Evolutionary conservation across 345 rosid species (phyloP).

Genomic region (Euphorbia peplus): DNA sequence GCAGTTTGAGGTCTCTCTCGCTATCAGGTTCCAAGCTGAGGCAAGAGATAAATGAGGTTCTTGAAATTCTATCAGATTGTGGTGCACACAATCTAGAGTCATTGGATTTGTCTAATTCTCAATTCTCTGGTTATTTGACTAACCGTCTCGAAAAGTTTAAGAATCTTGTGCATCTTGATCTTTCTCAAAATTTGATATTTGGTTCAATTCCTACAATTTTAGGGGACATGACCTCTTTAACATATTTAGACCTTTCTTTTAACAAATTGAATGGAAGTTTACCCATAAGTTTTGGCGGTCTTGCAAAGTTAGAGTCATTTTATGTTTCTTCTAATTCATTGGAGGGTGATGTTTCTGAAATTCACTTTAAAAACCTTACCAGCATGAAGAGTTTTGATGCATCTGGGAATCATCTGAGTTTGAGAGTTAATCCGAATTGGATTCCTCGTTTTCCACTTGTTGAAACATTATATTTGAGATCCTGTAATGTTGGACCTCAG

Average conservation of each 20-base stretch:
- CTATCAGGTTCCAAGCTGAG: neutral
- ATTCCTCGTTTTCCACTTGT: constrained; percentile 1
- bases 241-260: too few species aligned
- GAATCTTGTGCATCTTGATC: too few species aligned
- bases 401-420: too few species aligned
- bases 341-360: neutral
- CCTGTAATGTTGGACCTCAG: neutral
- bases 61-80: too few species aligned
- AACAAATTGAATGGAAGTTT: too few species aligned
- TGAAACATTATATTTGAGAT: neutral
- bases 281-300: too few species aligned
- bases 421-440: constrained; percentile 1
- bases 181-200: too few species aligned
- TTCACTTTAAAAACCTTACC: too few species aligned
- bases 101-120: too few species aligned
- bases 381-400: neutral
- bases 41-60: neutral
- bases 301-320: constrained; percentile 1
- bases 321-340: constrained; percentile 23
- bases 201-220: too few species aligned
- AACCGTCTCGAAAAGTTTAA: neutral
- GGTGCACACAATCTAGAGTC: too few species aligned
- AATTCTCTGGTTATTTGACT: neutral
- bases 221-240: too few species aligned
- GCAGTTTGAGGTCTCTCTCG: constrained; percentile 5